Evolutionary conservation across 2,329 filamentous ascomycete genomes (phyloP).

Genomic region (Diaporthe humulicola): DNA sequence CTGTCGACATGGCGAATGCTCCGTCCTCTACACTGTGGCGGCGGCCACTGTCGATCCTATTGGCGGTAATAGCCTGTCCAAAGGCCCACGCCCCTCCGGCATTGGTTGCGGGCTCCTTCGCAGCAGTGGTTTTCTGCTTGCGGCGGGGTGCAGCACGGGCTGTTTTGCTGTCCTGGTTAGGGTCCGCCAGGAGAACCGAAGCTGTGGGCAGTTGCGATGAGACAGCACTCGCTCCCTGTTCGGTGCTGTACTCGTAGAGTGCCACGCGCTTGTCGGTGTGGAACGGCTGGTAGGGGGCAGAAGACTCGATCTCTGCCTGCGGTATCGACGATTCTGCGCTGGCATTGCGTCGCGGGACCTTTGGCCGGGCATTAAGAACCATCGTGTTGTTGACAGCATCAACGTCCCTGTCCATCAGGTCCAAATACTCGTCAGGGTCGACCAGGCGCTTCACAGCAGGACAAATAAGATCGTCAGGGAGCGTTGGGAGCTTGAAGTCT

Average conservation of each 20-base stretch:
- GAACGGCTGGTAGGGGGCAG: slow-evolving; percentile 94
- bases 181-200: slow-evolving; percentile 56
- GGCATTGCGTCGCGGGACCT: slow-evolving; percentile 53
- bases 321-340: slow-evolving; percentile 75
- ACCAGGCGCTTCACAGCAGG: slow-evolving; percentile 69
- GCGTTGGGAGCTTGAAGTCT: slow-evolving; percentile 75
- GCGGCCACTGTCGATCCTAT: slow-evolving; percentile 67
- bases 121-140: slow-evolving; percentile 45
- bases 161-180: slow-evolving; percentile 56
- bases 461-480: slow-evolving; percentile 71
- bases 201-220: slow-evolving; percentile 50
- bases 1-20: slow-evolving; percentile 58
- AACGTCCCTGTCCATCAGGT: slow-evolving; percentile 65
- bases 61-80: slow-evolving; percentile 65
- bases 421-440: slow-evolving; percentile 68
- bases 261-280: slow-evolving; percentile 89
- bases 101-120: slow-evolving; percentile 19
- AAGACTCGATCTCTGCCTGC: slow-evolving; percentile 93
- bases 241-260: slow-evolving; percentile 74
- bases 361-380: slow-evolving; percentile 60
- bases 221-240: slow-evolving; percentile 35
- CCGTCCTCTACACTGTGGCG: slow-evolving; percentile 64
- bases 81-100: slow-evolving; percentile 67
- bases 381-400: slow-evolving; percentile 69
- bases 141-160: slow-evolving; percentile 43